A percentile compares a stretch with the other conserved stretches of the same genome.
Conservation (phyloP, 805 yeast genomes). For the Wickerhamomyces mucosus region DNA sequence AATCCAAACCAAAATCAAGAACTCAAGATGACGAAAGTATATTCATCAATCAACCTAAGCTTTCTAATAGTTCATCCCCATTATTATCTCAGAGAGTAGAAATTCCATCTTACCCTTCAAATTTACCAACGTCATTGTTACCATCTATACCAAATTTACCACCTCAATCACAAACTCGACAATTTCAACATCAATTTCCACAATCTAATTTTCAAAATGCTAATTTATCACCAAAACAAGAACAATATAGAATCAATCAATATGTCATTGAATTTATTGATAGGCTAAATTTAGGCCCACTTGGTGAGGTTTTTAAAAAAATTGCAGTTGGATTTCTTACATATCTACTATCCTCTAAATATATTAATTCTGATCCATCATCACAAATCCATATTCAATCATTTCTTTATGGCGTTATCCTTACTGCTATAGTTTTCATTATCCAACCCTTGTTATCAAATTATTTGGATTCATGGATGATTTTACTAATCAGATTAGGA, state of each 20-base stretch:
- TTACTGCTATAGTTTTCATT: slow-evolving; percentile 10
- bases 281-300: slow-evolving; percentile 6
- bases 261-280: slow-evolving; percentile 8
- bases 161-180: not conserved
- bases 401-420: slow-evolving; percentile 14
- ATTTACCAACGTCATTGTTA: not conserved
- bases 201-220: too few relatives aligned
- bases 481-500: slow-evolving; percentile 11
- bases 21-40: slow-evolving; percentile 5
- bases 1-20: slow-evolving; percentile 1
- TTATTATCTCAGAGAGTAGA: not conserved
- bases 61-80: not conserved
- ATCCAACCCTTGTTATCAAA: slow-evolving; percentile 16
- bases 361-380: slow-evolving; percentile 13
- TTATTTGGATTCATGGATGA: slow-evolving; percentile 17
- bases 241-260: not conserved
- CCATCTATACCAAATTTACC: not conserved
- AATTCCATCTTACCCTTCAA: not conserved
- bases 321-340: not conserved
- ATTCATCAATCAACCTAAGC: not conserved
- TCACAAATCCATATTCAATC: slow-evolving; percentile 20
- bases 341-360: slow-evolving; percentile 11
- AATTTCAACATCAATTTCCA: not conserved
- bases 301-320: slow-evolving; percentile 2
- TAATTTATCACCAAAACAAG: not conserved